Evolutionary conservation across 495 filamentous ascomycete species (phyloP).

Genomic region (Trypethelium eluteriae): DNA sequence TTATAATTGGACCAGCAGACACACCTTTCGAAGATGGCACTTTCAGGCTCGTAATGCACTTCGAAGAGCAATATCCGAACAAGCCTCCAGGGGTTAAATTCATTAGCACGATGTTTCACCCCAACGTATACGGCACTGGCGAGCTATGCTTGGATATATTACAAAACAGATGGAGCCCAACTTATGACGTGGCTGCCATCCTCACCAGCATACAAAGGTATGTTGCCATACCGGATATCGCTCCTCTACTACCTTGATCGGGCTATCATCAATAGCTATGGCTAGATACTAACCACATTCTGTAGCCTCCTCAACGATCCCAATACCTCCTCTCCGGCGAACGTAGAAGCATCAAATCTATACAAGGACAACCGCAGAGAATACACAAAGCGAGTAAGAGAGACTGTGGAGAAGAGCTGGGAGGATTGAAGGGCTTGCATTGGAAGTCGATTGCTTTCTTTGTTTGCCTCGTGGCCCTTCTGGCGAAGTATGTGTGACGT

Average conservation of each 20-base stretch:
- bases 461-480: neutral
- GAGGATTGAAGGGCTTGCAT: constrained; percentile 47
- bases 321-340: constrained; percentile 93
- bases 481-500: neutral
- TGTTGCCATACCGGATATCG: constrained; percentile 15
- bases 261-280: neutral
- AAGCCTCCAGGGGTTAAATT: constrained; percentile 97
- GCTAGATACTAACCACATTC: neutral
- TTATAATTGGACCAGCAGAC: constrained; percentile 95
- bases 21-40: constrained; percentile 98
- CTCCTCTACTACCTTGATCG: neutral
- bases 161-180: constrained; percentile 97
- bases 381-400: constrained; percentile 87
- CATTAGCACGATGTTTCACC: constrained; percentile 98
- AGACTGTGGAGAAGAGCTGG: constrained; percentile 99
- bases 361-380: constrained; percentile 98
- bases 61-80: constrained; percentile 97
- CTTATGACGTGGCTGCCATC: constrained; percentile 95
- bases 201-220: constrained; percentile 97
- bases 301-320: constrained; percentile 91
- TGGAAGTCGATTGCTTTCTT: neutral
- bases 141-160: constrained; percentile 96
- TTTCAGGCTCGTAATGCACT: constrained; percentile 96
- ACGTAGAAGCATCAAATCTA: constrained; percentile 95
- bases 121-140: constrained; percentile 94